A percentile compares a stretch with the other conserved stretches of the same genome.
Evolutionary conservation across 2,329 filamentous ascomycete genomes (phyloP).

Genomic region (Fusarium humuli): DNA sequence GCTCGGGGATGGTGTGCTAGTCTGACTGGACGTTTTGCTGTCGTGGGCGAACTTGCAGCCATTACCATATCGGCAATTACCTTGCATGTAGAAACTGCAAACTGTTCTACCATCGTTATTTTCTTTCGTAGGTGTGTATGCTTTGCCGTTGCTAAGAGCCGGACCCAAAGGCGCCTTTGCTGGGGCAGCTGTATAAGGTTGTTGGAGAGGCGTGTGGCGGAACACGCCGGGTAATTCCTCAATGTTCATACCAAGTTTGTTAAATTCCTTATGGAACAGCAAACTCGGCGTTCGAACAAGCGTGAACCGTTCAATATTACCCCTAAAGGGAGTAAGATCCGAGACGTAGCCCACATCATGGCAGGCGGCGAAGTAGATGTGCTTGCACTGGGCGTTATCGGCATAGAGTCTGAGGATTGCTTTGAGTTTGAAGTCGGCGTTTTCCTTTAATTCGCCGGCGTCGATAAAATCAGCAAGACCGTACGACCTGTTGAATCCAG

Average conservation of each 20-base stretch:
- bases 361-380: slow-evolving; percentile 73
- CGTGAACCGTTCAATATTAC: slow-evolving; percentile 63
- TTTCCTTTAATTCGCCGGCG: slow-evolving; percentile 69
- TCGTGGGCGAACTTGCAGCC: slow-evolving; percentile 35
- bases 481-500: slow-evolving; percentile 67
- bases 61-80: slow-evolving; percentile 43
- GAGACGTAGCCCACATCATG: slow-evolving; percentile 66
- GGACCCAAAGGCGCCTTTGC: slow-evolving; percentile 1
- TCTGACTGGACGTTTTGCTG: slow-evolving; percentile 25
- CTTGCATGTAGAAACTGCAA: slow-evolving; percentile 36
- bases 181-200: slow-evolving; percentile 5
- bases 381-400: slow-evolving; percentile 70
- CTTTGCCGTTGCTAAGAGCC: slow-evolving; percentile 1
- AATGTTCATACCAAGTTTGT: slow-evolving; percentile 61
- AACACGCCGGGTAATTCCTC: slow-evolving; percentile 66
- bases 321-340: slow-evolving; percentile 64
- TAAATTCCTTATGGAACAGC: slow-evolving; percentile 64
- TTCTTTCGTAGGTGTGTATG: slow-evolving; percentile 12
- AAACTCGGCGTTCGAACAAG: slow-evolving; percentile 61
- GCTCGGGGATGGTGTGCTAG: slow-evolving; percentile 19
- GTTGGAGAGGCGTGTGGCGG: slow-evolving; percentile 53
- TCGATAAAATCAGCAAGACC: slow-evolving; percentile 72
- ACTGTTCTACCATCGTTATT: slow-evolving; percentile 15
- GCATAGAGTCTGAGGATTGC: slow-evolving; percentile 62
- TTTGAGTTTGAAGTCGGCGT: slow-evolving; percentile 70